Conservation (phyloP, 352 stramenopile genomes). For the Thalassiosira exigua region DNA sequence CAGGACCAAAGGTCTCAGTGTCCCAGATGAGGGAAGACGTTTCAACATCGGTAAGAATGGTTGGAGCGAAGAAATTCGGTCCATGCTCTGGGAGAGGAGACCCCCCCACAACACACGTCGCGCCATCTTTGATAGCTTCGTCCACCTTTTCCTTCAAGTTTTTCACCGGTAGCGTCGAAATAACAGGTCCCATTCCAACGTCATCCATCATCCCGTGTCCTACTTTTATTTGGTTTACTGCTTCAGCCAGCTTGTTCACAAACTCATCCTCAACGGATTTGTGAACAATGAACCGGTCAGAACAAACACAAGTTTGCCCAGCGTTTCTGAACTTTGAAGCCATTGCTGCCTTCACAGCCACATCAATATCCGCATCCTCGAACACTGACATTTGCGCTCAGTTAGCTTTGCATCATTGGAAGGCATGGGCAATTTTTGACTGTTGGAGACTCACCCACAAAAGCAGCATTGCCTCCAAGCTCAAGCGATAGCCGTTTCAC, state of each 20-base stretch:
- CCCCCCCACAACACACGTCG: constrained; percentile 87
- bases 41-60: constrained; percentile 87
- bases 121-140: constrained; percentile 91
- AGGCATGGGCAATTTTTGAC: too few relatives aligned
- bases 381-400: constrained; percentile 73
- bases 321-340: constrained; percentile 88
- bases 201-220: constrained; percentile 86
- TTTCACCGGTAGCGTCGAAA: constrained; percentile 89
- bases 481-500: constrained; percentile 88
- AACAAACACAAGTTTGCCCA: constrained; percentile 86
- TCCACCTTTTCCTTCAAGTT: constrained; percentile 85
- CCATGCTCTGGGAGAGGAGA: constrained; percentile 75
- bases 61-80: constrained; percentile 90
- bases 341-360: constrained; percentile 83
- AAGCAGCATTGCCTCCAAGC: constrained; percentile 89
- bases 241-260: constrained; percentile 71
- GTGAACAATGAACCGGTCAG: constrained; percentile 94
- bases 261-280: constrained; percentile 93
- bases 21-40: constrained; percentile 89
- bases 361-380: constrained; percentile 87
- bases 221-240: constrained; percentile 85
- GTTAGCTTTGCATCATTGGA: too few relatives aligned
- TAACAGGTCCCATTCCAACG: constrained; percentile 92
- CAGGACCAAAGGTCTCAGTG: constrained; percentile 96
- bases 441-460: constrained; percentile 69